Percentiles rank a stretch among this genome's conserved stretches.
Evolutionary conservation across 352 stramenopile species (phyloP).

Genomic region (Phytophthora pisi): DNA sequence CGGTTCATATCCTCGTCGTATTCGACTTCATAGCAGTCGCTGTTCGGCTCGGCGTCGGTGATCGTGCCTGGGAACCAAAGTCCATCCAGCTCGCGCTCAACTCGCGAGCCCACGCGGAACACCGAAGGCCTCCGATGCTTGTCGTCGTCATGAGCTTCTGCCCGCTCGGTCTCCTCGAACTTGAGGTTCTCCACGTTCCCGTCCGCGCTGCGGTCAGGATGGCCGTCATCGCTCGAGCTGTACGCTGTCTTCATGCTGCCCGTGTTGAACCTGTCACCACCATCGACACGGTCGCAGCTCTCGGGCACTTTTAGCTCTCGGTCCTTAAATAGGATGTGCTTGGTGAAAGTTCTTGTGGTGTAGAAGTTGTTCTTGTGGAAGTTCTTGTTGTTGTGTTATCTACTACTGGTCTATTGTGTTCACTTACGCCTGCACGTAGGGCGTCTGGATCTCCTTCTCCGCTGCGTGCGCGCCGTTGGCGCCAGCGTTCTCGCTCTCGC

Average conservation of each 20-base stretch:
- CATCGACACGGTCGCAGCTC: slow-evolving; percentile 8
- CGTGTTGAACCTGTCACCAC: slow-evolving; percentile 19
- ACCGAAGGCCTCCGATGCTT: slow-evolving; percentile 20
- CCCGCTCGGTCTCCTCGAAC: slow-evolving; percentile 19
- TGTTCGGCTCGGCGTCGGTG: slow-evolving; percentile 44
- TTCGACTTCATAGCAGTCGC: slow-evolving; percentile 71
- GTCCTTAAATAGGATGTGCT: slow-evolving; percentile 26
- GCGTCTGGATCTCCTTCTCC: slow-evolving; percentile 34
- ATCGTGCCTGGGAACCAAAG: slow-evolving; percentile 81
- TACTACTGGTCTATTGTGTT: slow-evolving; percentile 22
- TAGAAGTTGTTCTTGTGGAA: slow-evolving; percentile 7
- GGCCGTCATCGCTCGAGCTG: slow-evolving; percentile 5
- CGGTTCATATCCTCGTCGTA: slow-evolving; percentile 85
- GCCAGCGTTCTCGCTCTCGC: slow-evolving; percentile 32
- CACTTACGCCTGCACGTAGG: slow-evolving; percentile 32
- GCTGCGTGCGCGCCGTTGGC: slow-evolving; percentile 8
- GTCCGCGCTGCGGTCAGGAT: slow-evolving; percentile 12
- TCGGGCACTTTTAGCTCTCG: slow-evolving; percentile 22
- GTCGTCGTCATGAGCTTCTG: slow-evolving; percentile 18
- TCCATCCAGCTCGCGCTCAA: slow-evolving; percentile 76
- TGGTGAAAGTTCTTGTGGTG: too few species aligned
- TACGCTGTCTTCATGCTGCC: slow-evolving; percentile 34
- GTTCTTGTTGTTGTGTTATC: slow-evolving; percentile 4
- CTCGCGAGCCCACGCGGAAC: slow-evolving; percentile 51
- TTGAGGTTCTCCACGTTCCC: slow-evolving; percentile 32